phyloP scores from a whole-genome alignment of 1,139 yeast species.

The Casaregolazyma lundiana region DNA sequence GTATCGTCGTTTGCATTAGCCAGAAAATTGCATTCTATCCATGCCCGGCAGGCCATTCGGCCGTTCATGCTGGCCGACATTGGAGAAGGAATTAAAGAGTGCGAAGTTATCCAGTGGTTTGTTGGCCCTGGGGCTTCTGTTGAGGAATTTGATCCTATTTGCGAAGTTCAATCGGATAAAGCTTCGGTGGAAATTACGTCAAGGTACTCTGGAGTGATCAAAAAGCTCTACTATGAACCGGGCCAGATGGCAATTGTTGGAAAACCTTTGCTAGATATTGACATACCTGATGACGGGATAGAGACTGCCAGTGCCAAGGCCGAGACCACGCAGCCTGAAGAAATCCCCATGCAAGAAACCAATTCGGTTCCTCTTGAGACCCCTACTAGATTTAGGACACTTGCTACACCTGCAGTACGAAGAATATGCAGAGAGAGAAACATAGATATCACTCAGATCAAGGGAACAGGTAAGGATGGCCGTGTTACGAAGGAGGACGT shows the following conservation, averaged over 20 bases:
- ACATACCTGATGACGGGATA: constrained; percentile 22
- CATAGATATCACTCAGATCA: constrained; percentile 25
- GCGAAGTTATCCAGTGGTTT: constrained; percentile 38
- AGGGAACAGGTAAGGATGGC: constrained; percentile 35
- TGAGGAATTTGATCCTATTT: constrained; percentile 35
- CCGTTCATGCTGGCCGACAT: constrained; percentile 36
- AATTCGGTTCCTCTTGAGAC: constrained; percentile 3
- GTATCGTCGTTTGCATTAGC: neutral
- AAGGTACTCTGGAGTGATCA: constrained; percentile 32
- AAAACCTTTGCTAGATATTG: constrained; percentile 33
- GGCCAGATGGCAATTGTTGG: constrained; percentile 37
- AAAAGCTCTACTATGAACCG: constrained; percentile 32
- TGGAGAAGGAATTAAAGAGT: constrained; percentile 37
- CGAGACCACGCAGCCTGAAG: neutral
- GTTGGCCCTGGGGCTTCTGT: constrained; percentile 35
- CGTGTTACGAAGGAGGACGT: constrained; percentile 36
- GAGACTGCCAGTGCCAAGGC: constrained; percentile 2
- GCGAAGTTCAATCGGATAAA: constrained; percentile 36
- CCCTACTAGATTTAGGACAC: constrained; percentile 13
- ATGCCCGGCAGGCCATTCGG: constrained; percentile 17
- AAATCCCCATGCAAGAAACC: neutral
- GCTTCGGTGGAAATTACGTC: constrained; percentile 37
- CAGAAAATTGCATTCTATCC: neutral
- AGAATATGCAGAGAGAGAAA: constrained; percentile 30
- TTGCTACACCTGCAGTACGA: constrained; percentile 37